Conservation (phyloP, 345 rosid genomes). For the Lepidium aucheri region DNA sequence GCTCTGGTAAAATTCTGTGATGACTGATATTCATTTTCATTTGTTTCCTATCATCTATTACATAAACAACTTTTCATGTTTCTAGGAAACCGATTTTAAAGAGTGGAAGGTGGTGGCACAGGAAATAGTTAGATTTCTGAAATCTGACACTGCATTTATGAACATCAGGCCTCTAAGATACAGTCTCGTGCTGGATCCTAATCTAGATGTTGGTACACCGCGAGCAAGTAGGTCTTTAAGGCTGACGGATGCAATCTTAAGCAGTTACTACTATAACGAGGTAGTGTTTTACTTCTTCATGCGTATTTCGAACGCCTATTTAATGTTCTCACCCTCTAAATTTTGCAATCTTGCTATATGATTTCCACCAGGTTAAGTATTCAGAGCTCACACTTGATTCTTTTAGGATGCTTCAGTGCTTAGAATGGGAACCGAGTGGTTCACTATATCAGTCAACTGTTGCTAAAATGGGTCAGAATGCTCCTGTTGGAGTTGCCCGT, state of each 20-base stretch:
- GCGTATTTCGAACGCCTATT: background rate
- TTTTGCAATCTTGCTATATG: background rate
- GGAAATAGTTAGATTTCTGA: conserved; percentile 87
- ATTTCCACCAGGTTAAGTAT: conserved; percentile 64
- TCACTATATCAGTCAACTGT: conserved; percentile 58
- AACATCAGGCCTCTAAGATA: conserved; percentile 92
- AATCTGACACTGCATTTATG: conserved; percentile 90
- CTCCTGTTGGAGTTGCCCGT: conserved; percentile 48
- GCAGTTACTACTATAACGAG: conserved; percentile 88
- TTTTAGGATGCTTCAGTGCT: conserved; percentile 94
- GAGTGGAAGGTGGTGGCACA: conserved; percentile 98
- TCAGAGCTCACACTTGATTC: conserved; percentile 93
- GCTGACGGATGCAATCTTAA: conserved; percentile 76
- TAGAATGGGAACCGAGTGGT: conserved; percentile 99
- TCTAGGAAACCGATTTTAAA: conserved; percentile 91
- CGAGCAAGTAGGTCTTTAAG: conserved; percentile 50
- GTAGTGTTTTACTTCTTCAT: conserved; percentile 33
- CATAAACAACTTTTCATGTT: conserved; percentile 1
- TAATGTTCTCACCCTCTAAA: background rate
- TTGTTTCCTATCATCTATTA: background rate
- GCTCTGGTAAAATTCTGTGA: background rate
- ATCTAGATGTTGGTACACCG: conserved; percentile 49
- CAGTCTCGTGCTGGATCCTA: conserved; percentile 73
- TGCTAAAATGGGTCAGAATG: conserved; percentile 49
- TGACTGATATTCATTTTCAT: background rate